These are phyloP conservation scores for Rhododendron molle DNA, from an alignment of 148 eudicot genomes.

Conservation along the genomic window DNA sequence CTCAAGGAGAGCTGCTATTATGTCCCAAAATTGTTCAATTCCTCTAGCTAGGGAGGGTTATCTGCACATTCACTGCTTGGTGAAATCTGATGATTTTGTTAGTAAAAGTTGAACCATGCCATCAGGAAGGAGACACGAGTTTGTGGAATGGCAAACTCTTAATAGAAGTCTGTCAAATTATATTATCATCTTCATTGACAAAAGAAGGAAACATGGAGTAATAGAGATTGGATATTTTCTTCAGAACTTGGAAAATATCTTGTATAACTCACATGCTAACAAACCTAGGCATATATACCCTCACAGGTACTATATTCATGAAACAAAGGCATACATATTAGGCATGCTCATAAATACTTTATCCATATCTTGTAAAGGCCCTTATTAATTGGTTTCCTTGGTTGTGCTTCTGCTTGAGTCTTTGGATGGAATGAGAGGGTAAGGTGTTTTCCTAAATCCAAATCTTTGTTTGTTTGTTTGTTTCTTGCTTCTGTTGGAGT, in stretches of 20 bases:
- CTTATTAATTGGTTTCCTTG: neutral
- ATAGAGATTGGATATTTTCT: neutral
- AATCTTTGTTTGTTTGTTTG: neutral
- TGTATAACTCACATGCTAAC: neutral
- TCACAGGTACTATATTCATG: neutral
- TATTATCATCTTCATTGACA: neutral
- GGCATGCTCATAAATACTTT: neutral
- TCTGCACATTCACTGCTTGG: neutral
- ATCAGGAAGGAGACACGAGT: neutral
- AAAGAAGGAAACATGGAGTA: neutral
- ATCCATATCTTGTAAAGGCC: neutral
- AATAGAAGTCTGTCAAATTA: neutral
- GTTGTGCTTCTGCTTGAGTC: neutral
- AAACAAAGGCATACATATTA: neutral
- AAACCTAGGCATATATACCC: neutral
- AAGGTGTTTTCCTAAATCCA: neutral
- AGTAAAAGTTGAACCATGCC: neutral
- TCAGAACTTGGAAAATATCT: neutral
- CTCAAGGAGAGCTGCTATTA: neutral
- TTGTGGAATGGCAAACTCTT: neutral
- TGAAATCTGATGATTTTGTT: neutral
- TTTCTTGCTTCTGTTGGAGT: neutral
- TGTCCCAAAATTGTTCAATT: neutral
- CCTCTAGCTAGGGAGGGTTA: neutral
- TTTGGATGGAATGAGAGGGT: neutral